Conservation (phyloP, 768 basidiomycete genomes). For the Hydnum rufescens region DNA sequence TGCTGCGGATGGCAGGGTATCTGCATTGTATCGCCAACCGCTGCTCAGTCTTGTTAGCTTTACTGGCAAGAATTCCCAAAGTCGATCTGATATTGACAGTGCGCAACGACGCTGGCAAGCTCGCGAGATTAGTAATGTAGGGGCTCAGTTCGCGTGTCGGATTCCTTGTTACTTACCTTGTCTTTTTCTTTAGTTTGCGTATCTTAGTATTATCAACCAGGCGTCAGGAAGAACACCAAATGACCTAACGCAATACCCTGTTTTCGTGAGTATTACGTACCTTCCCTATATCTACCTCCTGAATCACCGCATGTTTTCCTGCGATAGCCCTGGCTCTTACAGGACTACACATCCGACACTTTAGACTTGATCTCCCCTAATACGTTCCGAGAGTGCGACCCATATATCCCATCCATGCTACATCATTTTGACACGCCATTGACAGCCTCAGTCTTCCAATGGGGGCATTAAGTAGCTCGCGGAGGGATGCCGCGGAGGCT, state of each 20-base stretch:
- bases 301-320: conserved; percentile 6
- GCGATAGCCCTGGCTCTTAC: conserved; percentile 68
- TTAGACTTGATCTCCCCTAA: conserved; percentile 43
- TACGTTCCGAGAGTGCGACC: conserved; percentile 52
- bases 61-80: conserved; percentile 1
- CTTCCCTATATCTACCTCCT: neutral
- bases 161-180: neutral
- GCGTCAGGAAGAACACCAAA: conserved; percentile 83
- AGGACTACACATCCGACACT: conserved; percentile 56
- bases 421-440: neutral
- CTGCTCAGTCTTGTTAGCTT: neutral
- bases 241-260: conserved; percentile 87
- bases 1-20: neutral
- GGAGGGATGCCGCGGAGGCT: conserved; percentile 53
- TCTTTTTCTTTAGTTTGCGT: conserved; percentile 43
- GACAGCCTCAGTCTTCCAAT: conserved; percentile 65
- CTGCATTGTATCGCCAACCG: neutral
- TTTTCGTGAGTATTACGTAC: conserved; percentile 37
- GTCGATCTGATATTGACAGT: conserved; percentile 38
- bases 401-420: neutral
- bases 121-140: conserved; percentile 78
- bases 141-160: conserved; percentile 12
- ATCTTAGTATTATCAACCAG: conserved; percentile 76
- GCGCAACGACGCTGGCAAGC: conserved; percentile 76
- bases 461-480: conserved; percentile 64